These are phyloP conservation scores for Brachypodium distachyon DNA, from an alignment of 202 grass and related monocot genomes.

Conservation along the genomic window DNA sequence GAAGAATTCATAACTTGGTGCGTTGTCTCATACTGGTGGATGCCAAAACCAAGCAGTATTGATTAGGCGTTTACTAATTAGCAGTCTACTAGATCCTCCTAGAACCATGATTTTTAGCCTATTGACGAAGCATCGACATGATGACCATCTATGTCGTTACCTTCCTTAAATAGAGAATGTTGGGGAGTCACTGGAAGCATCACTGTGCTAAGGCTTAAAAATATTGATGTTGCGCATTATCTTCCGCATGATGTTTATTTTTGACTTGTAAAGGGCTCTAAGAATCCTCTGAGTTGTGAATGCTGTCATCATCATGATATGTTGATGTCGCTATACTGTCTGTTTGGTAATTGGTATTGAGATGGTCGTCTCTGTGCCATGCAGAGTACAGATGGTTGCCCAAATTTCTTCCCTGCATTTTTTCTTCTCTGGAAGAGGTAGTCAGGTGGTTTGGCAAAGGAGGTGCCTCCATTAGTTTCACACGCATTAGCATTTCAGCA, in stretches of 20 bases:
- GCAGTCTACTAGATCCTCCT: not conserved
- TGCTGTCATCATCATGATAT: not conserved
- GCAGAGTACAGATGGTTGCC: not conserved
- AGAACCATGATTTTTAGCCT: not conserved
- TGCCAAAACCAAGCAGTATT: not conserved
- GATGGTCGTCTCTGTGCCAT: not conserved
- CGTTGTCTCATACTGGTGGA: slow-evolving; percentile 3
- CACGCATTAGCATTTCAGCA: not conserved
- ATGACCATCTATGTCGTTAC: not conserved
- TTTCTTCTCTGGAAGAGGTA: not conserved
- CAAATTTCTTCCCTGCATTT: not conserved
- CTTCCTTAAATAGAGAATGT: not conserved
- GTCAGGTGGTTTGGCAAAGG: not conserved
- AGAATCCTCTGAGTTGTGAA: not conserved
- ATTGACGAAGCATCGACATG: not conserved
- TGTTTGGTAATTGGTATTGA: not conserved
- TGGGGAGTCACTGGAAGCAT: not conserved
- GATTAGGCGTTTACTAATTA: not conserved
- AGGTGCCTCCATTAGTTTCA: not conserved
- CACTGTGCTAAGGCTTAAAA: not conserved
- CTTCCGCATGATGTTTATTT: not conserved
- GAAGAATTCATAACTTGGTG: not conserved
- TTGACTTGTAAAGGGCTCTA: not conserved
- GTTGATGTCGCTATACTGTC: not conserved
- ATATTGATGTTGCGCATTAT: not conserved